Evolutionary conservation across 2,329 filamentous ascomycete genomes (phyloP).

Genomic region (Lachnellula hyalina): DNA sequence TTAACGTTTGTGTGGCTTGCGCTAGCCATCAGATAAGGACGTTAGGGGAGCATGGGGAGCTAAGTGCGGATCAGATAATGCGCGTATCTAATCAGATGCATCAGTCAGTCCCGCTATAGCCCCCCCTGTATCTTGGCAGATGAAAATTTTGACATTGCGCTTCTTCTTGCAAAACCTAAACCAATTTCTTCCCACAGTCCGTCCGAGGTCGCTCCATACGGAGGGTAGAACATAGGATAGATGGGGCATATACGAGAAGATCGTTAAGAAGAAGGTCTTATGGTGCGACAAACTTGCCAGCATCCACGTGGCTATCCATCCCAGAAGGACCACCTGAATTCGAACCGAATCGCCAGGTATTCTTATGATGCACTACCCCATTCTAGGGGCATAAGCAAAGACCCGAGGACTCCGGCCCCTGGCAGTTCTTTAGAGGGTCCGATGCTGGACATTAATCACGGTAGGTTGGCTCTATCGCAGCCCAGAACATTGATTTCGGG

Average conservation of each 20-base stretch:
- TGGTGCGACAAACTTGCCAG: no score
- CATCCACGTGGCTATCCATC: no score
- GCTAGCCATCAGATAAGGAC: conserved; percentile 5
- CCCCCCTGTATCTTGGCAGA: background rate
- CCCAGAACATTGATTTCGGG: background rate
- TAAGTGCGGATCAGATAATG: conserved; percentile 7
- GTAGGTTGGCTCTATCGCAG: background rate
- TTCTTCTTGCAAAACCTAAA: no score
- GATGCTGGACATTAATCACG: background rate
- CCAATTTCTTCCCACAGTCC: no score
- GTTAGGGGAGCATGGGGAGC: background rate
- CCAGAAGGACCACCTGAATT: no score
- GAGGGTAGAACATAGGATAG: no score
- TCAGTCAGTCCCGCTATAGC: background rate
- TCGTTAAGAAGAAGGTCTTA: no score
- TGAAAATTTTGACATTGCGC: background rate
- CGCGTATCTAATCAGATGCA: conserved; percentile 1
- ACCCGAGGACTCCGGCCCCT: background rate
- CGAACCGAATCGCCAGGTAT: no score
- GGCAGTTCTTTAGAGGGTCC: background rate
- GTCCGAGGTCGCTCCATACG: no score
- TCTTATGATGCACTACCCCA: no score
- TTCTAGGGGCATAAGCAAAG: no score
- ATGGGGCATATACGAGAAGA: no score
- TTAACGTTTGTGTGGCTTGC: background rate